Evolutionary conservation across 495 filamentous ascomycete species (phyloP).

Genomic region (Daldinia decipiens): DNA sequence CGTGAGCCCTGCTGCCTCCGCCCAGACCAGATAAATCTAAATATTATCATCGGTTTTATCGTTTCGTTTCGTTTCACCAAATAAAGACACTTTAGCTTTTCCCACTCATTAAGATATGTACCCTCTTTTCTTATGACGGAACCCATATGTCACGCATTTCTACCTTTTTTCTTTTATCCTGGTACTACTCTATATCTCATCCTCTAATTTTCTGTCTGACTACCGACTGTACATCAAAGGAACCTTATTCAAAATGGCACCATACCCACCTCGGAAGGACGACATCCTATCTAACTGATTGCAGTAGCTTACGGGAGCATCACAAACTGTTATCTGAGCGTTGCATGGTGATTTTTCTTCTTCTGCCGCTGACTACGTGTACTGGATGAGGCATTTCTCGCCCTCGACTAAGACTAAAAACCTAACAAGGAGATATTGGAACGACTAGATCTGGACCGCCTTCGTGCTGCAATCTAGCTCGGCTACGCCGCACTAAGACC

Average conservation of each 20-base stretch:
- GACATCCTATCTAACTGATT: slow-evolving; percentile 38
- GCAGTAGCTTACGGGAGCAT: slow-evolving; percentile 38
- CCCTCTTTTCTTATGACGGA: slow-evolving; percentile 5
- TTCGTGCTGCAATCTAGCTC: slow-evolving; percentile 28
- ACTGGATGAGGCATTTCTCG: slow-evolving; percentile 42
- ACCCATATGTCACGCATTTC: neutral
- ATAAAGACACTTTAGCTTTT: slow-evolving; percentile 20
- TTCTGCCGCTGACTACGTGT: slow-evolving; percentile 18
- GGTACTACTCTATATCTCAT: slow-evolving; percentile 11
- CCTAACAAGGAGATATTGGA: slow-evolving; percentile 7
- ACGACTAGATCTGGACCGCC: slow-evolving; percentile 22
- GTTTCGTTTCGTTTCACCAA: neutral
- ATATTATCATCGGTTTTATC: slow-evolving; percentile 25
- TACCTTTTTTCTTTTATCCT: slow-evolving; percentile 6
- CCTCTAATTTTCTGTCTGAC: neutral
- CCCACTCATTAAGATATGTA: slow-evolving; percentile 7
- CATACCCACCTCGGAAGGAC: slow-evolving; percentile 37
- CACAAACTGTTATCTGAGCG: slow-evolving; percentile 31
- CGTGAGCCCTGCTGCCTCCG: slow-evolving; percentile 11
- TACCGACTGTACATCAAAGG: slow-evolving; percentile 19
- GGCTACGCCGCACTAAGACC: slow-evolving; percentile 30
- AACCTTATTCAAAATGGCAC: slow-evolving; percentile 27
- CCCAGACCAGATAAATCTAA: slow-evolving; percentile 27
- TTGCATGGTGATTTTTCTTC: slow-evolving; percentile 23
- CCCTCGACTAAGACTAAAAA: slow-evolving; percentile 19